Evolutionary conservation across 129 eudicot genomes (phyloP).

Genomic region (Gnaphalium uliginosum): DNA sequence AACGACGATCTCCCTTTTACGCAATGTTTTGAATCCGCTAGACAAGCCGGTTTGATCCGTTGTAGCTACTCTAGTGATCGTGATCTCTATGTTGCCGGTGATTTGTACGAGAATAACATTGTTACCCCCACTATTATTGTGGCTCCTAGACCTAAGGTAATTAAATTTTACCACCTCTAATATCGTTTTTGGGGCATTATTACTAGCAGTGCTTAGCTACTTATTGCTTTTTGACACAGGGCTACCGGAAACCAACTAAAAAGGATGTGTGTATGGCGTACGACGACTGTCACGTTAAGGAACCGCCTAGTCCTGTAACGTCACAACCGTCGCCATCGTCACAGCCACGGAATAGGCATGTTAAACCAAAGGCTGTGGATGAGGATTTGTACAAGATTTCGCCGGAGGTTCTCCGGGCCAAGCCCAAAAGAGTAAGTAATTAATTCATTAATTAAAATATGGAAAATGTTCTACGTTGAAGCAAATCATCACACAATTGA

Average conservation of each 20-base stretch:
- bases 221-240: conserved; percentile 30
- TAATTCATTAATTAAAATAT: neutral
- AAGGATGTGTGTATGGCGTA: conserved; percentile 59
- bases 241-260: conserved; percentile 48
- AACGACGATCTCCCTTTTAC: conserved; percentile 69
- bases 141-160: conserved; percentile 79
- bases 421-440: conserved; percentile 57
- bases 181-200: too few species aligned
- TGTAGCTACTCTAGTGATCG: conserved; percentile 73
- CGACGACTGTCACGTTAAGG: conserved; percentile 42
- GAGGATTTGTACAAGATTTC: conserved; percentile 90
- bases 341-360: conserved; percentile 6
- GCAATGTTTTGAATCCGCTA: conserved; percentile 83
- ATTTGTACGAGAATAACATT: conserved; percentile 75
- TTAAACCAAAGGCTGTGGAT: conserved; percentile 64
- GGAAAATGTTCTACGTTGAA: neutral
- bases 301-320: conserved; percentile 53
- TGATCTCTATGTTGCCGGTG: conserved; percentile 93
- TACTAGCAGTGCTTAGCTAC: too few species aligned
- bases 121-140: conserved; percentile 93
- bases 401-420: conserved; percentile 78
- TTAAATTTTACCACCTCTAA: too few species aligned
- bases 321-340: conserved; percentile 38
- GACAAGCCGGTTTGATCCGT: conserved; percentile 67
- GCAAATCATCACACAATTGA: neutral